phyloP scores from a whole-genome alignment of 176 grass and related monocot species.

The Phyllostachys edulis region DNA sequence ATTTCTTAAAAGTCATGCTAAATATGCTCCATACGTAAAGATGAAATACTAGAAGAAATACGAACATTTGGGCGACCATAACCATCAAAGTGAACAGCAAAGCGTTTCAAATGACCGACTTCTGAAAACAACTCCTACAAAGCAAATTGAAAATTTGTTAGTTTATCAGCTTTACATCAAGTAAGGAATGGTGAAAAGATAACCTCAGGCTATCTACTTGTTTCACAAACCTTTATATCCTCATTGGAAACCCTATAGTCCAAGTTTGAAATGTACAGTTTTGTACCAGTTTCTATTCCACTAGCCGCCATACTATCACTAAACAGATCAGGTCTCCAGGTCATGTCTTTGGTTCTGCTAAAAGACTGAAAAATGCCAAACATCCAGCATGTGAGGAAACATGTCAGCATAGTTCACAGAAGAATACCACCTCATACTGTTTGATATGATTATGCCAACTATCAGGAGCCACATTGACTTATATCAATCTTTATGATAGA shows the following conservation, averaged over 20 bases:
- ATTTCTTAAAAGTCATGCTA: background rate
- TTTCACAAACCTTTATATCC: conserved; percentile 91
- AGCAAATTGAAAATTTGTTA: conserved; percentile 28
- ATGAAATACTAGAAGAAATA: conserved; percentile 22
- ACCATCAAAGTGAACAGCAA: conserved; percentile 79
- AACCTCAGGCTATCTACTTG: background rate
- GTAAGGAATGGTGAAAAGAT: background rate
- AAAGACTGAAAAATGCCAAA: conserved; percentile 89
- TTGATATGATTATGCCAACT: conserved; percentile 29
- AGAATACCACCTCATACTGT: conserved; percentile 35
- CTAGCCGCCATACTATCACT: conserved; percentile 71
- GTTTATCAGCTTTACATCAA: conserved; percentile 3
- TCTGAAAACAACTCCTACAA: conserved; percentile 76
- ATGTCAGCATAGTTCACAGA: conserved; percentile 23
- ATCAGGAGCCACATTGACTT: conserved; percentile 40
- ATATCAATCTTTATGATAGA: conserved; percentile 13
- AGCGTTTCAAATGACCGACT: conserved; percentile 75
- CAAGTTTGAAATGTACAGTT: conserved; percentile 96
- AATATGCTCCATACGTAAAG: conserved; percentile 9
- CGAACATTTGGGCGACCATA: conserved; percentile 76
- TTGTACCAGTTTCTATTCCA: conserved; percentile 84
- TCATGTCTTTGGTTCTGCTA: conserved; percentile 87
- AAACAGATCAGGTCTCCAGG: conserved; percentile 92
- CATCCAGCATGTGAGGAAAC: conserved; percentile 51
- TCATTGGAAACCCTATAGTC: conserved; percentile 90